Conservation (phyloP, 1,139 yeast species). For the Spathaspora sp. region DNA sequence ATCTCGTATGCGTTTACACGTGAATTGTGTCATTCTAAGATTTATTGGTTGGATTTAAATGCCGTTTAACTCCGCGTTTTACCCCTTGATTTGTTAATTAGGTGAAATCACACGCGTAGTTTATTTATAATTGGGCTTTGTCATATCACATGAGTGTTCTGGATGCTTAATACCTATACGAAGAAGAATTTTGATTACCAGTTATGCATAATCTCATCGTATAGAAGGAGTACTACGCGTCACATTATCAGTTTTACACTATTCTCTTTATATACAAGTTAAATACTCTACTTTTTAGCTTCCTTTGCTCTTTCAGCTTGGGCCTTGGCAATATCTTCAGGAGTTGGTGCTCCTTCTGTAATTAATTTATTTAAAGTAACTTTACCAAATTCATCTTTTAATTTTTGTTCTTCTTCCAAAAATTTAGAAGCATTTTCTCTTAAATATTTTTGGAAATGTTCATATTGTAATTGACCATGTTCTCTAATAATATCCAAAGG, state of each 20-base stretch:
- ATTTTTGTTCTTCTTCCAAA: conserved; percentile 73
- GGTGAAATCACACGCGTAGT: too few species aligned
- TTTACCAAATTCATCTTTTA: conserved; percentile 78
- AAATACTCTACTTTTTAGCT: conserved; percentile 12
- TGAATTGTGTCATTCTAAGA: neutral
- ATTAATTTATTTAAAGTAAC: conserved; percentile 79
- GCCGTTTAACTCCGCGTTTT: too few species aligned
- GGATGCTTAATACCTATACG: too few species aligned
- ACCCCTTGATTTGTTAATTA: too few species aligned
- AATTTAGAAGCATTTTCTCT: conserved; percentile 88
- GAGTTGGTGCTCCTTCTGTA: conserved; percentile 81
- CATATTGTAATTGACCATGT: conserved; percentile 89
- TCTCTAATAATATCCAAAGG: conserved; percentile 90
- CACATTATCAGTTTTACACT: too few species aligned
- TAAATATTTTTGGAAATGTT: conserved; percentile 77
- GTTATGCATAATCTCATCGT: too few species aligned
- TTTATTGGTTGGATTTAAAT: too few species aligned
- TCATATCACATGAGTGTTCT: too few species aligned
- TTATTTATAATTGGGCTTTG: too few species aligned
- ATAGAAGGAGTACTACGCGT: too few species aligned
- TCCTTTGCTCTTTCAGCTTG: conserved; percentile 45
- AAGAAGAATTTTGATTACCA: too few species aligned
- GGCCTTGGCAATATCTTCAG: conserved; percentile 77
- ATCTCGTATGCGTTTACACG: neutral
- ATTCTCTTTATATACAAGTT: conserved; percentile 4